Evolutionary conservation across 257 asterid genomes (phyloP).

Genomic region (Rauvolfia tetraphylla): DNA sequence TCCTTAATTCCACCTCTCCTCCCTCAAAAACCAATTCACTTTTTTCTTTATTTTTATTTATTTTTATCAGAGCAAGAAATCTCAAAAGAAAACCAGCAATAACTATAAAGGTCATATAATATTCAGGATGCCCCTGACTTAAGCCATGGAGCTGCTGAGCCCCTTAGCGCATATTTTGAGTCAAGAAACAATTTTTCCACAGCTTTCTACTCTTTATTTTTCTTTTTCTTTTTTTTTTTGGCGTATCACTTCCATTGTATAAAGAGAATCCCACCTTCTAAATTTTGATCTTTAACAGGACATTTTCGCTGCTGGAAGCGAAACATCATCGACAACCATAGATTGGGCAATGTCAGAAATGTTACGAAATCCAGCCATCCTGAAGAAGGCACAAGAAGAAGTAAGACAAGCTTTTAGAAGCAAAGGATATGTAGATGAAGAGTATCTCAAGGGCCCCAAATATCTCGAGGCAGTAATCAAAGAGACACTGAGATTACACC

Average conservation of each 20-base stretch:
- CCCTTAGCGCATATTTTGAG: too few species aligned
- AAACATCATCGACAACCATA: constrained; percentile 16
- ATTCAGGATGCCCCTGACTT: too few species aligned
- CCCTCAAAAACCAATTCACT: too few species aligned
- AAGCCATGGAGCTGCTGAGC: too few species aligned
- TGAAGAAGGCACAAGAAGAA: constrained; percentile 24
- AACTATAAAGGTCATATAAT: too few species aligned
- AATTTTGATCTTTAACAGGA: constrained; percentile 3
- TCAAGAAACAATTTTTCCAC: too few species aligned
- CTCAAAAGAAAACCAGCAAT: too few species aligned
- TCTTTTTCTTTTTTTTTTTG: too few species aligned
- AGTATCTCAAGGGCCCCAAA: not conserved
- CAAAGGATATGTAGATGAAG: constrained; percentile 14
- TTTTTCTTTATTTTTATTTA: too few species aligned
- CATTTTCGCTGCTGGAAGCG: constrained; percentile 20
- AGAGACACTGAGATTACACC: constrained; percentile 23
- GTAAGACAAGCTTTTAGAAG: constrained; percentile 17
- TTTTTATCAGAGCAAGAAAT: too few species aligned
- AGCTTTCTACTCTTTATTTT: too few species aligned
- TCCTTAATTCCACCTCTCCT: not conserved
- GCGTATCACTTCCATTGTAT: not conserved
- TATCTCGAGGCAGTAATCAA: constrained; percentile 17
- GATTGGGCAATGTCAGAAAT: constrained; percentile 23
- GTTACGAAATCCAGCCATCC: constrained; percentile 13
- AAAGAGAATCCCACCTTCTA: not conserved